Evolutionary conservation across 345 rosid species (phyloP).

Genomic region (Capsella bursapastoris): DNA sequence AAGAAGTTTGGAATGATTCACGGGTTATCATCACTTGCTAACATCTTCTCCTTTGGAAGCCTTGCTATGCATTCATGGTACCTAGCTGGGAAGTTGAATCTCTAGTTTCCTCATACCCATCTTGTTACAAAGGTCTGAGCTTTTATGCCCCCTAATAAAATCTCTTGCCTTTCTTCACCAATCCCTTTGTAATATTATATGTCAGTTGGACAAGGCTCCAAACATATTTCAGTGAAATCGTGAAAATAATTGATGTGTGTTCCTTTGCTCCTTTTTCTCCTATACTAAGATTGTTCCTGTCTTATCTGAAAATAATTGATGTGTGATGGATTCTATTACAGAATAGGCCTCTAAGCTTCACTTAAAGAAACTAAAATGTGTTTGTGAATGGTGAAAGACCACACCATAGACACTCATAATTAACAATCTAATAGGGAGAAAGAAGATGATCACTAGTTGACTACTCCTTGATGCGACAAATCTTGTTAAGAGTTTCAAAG

Average conservation of each 20-base stretch:
- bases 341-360: slow-evolving; percentile 27
- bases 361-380: slow-evolving; percentile 41
- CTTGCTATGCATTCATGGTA: slow-evolving; percentile 99
- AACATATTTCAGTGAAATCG: neutral
- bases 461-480: slow-evolving; percentile 70
- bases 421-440: slow-evolving; percentile 65
- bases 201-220: neutral
- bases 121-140: slow-evolving; percentile 30
- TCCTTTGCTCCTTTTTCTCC: neutral
- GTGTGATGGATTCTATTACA: slow-evolving; percentile 21
- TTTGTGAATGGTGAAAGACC: slow-evolving; percentile 43
- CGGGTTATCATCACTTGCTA: slow-evolving; percentile 93
- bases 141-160: slow-evolving; percentile 20
- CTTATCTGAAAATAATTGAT: neutral
- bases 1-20: slow-evolving; percentile 99
- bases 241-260: neutral
- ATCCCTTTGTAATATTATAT: slow-evolving; percentile 20
- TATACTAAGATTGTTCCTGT: neutral
- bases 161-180: slow-evolving; percentile 5
- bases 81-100: slow-evolving; percentile 85
- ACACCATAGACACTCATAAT: slow-evolving; percentile 53
- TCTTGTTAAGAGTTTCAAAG: slow-evolving; percentile 63
- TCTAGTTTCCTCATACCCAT: slow-evolving; percentile 45
- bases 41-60: slow-evolving; percentile 88
- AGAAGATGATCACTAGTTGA: slow-evolving; percentile 71